Base-by-base conservation (phyloP, 2,329 filamentous ascomycete species). In the Ilyonectria mors-panacis region DNA sequence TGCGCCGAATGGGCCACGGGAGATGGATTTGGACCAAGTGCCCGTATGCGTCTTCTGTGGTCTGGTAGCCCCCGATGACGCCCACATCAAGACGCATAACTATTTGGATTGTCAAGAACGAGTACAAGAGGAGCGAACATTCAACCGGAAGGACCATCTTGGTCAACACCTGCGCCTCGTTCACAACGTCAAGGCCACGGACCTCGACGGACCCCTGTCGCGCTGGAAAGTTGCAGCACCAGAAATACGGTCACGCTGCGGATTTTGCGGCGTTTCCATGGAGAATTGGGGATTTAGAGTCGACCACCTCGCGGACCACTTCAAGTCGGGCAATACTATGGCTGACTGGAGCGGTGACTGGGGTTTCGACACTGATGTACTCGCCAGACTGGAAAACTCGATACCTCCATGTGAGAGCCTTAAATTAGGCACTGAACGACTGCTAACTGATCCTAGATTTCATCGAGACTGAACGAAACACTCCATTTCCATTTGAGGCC, bases 61-160 rank as follows among this genome's bases (percentile, higher is more conserved):
- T 2, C 54, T 75, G 4, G 59, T 65, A 1, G 70, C 77, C 6
- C 80, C 80, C 3, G 65, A 75, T 17, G 56, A 68, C 13, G 60
- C 66, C 15, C 81, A 83, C 51, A 66, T 78, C 1, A 75, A 80
- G 42, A 44, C 59, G 0, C 81, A 83, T 63, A 78, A 80, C 48
- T 76, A 78, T 54, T 70, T 72, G 2, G 75, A 82, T 23, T 90
- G 88, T 72, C 82, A 84, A 35, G 85, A 87, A 44, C 85, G 87
- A 9, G 72, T 76, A 2, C 55, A 76, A 2, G 73, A 76, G 45
- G 85, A 87, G 39, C 81, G 81, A 17, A 81, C 80, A 0, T 83
- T 82, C 60, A 80, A 80, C 58, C 70, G 81, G 10, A 83, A 82
- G 64, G 81, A 83, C 35, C 81, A 83, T 60, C 74, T 83, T 6